These are phyloP conservation scores for Penicillium tannophilum DNA, from an alignment of 495 filamentous ascomycete genomes.

Conservation along the genomic window DNA sequence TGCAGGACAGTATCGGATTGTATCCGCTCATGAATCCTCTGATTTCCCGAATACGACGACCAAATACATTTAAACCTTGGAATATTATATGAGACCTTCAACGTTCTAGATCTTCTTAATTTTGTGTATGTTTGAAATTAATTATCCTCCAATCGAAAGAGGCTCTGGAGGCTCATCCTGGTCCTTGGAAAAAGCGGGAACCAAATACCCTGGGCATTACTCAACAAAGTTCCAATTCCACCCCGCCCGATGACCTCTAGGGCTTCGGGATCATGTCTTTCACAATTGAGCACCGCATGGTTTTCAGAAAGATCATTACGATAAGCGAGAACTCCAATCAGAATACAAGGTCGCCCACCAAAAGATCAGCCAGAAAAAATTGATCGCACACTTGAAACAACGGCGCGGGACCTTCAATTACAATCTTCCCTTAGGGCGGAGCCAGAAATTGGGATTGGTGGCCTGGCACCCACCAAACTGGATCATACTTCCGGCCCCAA, in stretches of 20 bases:
- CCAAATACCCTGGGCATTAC: no score
- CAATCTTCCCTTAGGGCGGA: background rate
- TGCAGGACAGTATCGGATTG: background rate
- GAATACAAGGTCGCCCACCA: no score
- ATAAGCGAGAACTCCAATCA: no score
- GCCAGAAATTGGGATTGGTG: constrained; percentile 1
- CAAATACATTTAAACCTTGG: background rate
- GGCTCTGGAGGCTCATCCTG: no score
- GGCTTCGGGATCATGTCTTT: no score
- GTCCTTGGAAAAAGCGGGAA: no score
- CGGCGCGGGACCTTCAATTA: background rate
- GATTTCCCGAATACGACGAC: no score
- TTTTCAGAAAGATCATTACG: no score
- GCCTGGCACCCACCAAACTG: background rate
- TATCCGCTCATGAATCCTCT: background rate
- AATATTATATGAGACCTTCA: background rate
- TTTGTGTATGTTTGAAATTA: background rate
- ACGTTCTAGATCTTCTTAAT: background rate
- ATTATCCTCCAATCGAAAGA: background rate
- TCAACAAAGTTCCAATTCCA: no score
- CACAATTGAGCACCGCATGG: no score
- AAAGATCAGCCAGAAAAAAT: background rate
- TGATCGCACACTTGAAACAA: constrained; percentile 1
- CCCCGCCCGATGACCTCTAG: no score
- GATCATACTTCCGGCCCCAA: background rate